Evolutionary conservation across 2,329 filamentous ascomycete genomes (phyloP), one percentile per base, ranked within the genome.

Genomic region (Colletotrichum echinochloae): DNA sequence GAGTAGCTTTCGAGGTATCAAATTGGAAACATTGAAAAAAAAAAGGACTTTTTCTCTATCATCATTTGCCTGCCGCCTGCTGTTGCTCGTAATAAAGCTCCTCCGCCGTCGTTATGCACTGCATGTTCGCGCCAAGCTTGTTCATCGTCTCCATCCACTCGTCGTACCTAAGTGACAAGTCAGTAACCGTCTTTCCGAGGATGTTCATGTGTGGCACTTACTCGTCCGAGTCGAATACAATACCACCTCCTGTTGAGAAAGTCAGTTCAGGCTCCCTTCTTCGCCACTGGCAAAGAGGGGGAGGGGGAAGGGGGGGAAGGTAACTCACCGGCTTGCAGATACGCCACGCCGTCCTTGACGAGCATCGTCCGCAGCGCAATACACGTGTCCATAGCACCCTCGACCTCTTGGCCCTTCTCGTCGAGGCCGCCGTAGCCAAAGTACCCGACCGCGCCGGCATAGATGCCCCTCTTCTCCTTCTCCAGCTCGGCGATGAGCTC

Each of bases 131-230:
- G 33, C 92, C 91, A 57, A 97, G 85, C 87, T 99, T 99, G 85
- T 99, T 98, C 84, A 96, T 91, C 62, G 90, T 94, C 74, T 97
- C 98, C 88, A 98, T 94, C 81, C 95, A 89, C 86, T 95, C 98
- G 81, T 98, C 96, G 74, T 98, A 92, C 18, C 69, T 69, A 11
- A 8, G 1, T 20, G 20, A 16, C 11, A 23, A 23, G 60, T 69
- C 26, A 69, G 65, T 41, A 33, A 23, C 39, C 30, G n/a, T 3
- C 14, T 20, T 33, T 2, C 33, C 14, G 18, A 26, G 5, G 0
- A 0, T 20, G 4, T 33, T 6, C 5, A 9, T 12, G n/a, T 23
- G 5, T 0, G 12, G 1, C 5, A 65, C 69, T 65, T 44, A 71
- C 75, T 87, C 92, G 78, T 97, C 95, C 49, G 93, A 97, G 81